Conservation (phyloP, 352 stramenopile species). For the Phytophthora palmivora region DNA sequence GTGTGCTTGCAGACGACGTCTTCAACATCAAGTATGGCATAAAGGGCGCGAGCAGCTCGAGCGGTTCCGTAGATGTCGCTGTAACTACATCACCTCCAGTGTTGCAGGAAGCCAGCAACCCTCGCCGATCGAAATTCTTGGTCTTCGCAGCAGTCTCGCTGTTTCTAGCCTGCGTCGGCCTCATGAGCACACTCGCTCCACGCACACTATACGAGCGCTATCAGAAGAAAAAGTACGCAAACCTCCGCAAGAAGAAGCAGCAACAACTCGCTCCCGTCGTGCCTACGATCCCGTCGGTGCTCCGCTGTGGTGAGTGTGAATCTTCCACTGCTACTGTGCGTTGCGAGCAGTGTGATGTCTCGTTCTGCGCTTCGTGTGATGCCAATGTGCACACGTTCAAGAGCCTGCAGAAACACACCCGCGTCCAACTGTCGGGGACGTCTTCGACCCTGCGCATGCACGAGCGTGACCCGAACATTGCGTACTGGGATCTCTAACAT, state of each 20-base stretch:
- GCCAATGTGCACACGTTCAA: slow-evolving; percentile 80
- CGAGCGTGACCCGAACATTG: slow-evolving; percentile 18
- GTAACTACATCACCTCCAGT: slow-evolving; percentile 4
- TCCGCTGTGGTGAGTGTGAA: slow-evolving; percentile 65
- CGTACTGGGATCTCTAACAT: slow-evolving; percentile 30
- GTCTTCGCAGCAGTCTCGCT: slow-evolving; percentile 28
- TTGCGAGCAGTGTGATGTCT: slow-evolving; percentile 66
- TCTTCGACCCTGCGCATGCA: too few relatives aligned
- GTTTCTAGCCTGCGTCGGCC: slow-evolving; percentile 27
- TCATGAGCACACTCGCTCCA: slow-evolving; percentile 29
- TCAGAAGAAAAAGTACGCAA: slow-evolving; percentile 31
- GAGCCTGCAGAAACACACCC: slow-evolving; percentile 61
- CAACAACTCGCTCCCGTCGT: slow-evolving; percentile 7
- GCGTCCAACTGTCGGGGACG: slow-evolving; percentile 19
- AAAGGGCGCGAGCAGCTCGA: slow-evolving; percentile 10
- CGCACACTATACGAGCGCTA: slow-evolving; percentile 36
- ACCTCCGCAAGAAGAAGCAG: slow-evolving; percentile 21
- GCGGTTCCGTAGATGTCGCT: slow-evolving; percentile 7
- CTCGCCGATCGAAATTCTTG: slow-evolving; percentile 47
- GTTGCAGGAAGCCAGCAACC: slow-evolving; percentile 28
- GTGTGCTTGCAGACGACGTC: slow-evolving; percentile 43
- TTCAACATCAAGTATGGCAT: slow-evolving; percentile 47
- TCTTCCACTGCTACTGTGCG: slow-evolving; percentile 39
- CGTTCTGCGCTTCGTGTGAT: slow-evolving; percentile 63
- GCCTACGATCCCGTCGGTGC: slow-evolving; percentile 15